These are phyloP conservation scores for Salix suchowensis DNA, from an alignment of 345 rosid genomes.

Conservation along the genomic window DNA sequence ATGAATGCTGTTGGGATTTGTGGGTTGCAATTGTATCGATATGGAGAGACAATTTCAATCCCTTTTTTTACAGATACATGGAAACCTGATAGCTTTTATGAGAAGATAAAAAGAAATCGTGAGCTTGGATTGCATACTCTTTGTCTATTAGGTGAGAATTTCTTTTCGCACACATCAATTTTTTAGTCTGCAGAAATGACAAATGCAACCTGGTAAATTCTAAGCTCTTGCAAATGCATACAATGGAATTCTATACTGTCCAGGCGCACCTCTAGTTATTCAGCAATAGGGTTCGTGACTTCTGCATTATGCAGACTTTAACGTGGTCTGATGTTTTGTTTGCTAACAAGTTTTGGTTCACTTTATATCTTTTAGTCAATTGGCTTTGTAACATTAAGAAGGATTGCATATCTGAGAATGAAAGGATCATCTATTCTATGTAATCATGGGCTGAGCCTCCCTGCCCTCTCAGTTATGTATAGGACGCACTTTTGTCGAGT, in stretches of 20 bases:
- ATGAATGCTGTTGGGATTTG: slow-evolving; percentile 93
- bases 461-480: too few relatives aligned
- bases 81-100: slow-evolving; percentile 94
- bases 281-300: not conserved
- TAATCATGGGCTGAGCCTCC: too few relatives aligned
- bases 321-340: too few relatives aligned
- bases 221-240: not conserved
- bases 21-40: slow-evolving; percentile 85
- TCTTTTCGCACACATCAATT: not conserved
- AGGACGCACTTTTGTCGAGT: too few relatives aligned
- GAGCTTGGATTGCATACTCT: slow-evolving; percentile 79
- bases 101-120: slow-evolving; percentile 62
- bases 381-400: too few relatives aligned
- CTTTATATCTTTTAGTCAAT: too few relatives aligned
- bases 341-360: too few relatives aligned
- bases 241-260: not conserved
- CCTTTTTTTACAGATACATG: slow-evolving; percentile 84
- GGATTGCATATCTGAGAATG: too few relatives aligned
- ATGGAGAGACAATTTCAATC: slow-evolving; percentile 85
- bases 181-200: not conserved
- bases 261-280: not conserved
- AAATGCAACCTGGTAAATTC: too few relatives aligned
- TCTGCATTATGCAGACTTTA: too few relatives aligned
- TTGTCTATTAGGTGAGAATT: slow-evolving; percentile 64
- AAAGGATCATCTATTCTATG: too few relatives aligned